Percentiles rank a stretch among this genome's conserved stretches.
Conservation (phyloP, 1,284 basidiomycete genomes). For the Dichomitus squalens region DNA sequence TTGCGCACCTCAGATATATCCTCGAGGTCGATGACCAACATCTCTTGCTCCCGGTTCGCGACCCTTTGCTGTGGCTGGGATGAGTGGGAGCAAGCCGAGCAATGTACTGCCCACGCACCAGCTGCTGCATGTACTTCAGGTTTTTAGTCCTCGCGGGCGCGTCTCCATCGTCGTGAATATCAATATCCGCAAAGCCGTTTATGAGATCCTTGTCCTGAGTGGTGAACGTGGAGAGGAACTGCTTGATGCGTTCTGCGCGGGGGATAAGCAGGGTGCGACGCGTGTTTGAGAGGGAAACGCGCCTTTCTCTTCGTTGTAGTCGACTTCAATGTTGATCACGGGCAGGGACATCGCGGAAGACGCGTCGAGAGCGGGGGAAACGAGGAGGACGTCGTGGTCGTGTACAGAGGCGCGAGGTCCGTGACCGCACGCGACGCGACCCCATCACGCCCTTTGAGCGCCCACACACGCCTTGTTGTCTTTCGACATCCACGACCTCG, state of each 20-base stretch:
- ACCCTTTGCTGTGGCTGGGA: conserved; percentile 72
- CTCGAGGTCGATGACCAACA: conserved; percentile 81
- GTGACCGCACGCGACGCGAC: conserved; percentile 26
- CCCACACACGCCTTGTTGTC: background rate
- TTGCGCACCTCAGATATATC: conserved; percentile 70
- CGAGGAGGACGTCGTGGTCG: conserved; percentile 1
- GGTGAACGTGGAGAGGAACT: conserved; percentile 72
- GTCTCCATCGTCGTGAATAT: conserved; percentile 58
- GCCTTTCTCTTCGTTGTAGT: conserved; percentile 52
- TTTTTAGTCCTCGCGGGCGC: conserved; percentile 42
- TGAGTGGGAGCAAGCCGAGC: conserved; percentile 8
- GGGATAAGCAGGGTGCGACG: conserved; percentile 10
- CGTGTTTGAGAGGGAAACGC: background rate
- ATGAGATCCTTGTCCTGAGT: conserved; percentile 68
- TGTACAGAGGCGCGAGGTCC: background rate
- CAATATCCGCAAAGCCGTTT: conserved; percentile 70
- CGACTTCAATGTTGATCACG: conserved; percentile 48
- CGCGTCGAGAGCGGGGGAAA: conserved; percentile 14
- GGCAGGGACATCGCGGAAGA: conserved; percentile 46
- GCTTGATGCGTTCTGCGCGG: conserved; percentile 61
- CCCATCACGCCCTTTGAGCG: conserved; percentile 1
- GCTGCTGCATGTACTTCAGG: conserved; percentile 88
- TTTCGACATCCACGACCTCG: background rate
- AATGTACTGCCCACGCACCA: conserved; percentile 58
- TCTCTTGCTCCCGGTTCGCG: conserved; percentile 90